These are phyloP conservation scores for Aspergillus cavernicola DNA, from an alignment of 495 filamentous ascomycete species.

Conservation along the genomic window DNA sequence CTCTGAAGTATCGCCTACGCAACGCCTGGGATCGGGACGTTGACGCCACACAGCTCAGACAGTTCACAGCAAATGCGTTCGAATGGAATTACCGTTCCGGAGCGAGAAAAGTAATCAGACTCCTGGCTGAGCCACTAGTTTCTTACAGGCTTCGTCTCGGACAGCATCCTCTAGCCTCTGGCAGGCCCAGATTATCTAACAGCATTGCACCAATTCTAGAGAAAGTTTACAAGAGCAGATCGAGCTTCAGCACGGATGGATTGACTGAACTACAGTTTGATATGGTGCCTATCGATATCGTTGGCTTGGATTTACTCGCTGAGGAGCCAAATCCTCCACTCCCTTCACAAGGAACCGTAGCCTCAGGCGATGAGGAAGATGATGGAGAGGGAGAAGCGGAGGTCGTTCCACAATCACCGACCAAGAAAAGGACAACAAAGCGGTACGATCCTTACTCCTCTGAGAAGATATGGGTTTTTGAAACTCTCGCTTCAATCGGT, in stretches of 20 bases:
- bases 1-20: constrained; percentile 42
- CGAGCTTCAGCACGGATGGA: constrained; percentile 70
- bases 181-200: constrained; percentile 25
- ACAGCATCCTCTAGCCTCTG: constrained; percentile 23
- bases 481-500: constrained; percentile 64
- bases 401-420: constrained; percentile 22
- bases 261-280: constrained; percentile 72
- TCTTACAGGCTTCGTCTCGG: constrained; percentile 56
- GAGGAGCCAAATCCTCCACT: constrained; percentile 60
- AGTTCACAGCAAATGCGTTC: constrained; percentile 73
- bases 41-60: constrained; percentile 63
- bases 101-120: constrained; percentile 78
- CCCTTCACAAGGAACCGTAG: constrained; percentile 40
- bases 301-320: constrained; percentile 66
- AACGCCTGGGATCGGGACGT: constrained; percentile 62
- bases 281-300: constrained; percentile 71
- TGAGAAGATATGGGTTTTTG: constrained; percentile 74
- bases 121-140: constrained; percentile 74
- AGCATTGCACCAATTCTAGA: constrained; percentile 39
- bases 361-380: constrained; percentile 55
- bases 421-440: constrained; percentile 49
- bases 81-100: constrained; percentile 78
- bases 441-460: constrained; percentile 61
- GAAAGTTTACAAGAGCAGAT: constrained; percentile 60
- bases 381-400: constrained; percentile 41